Conservation (phyloP, 2,329 filamentous ascomycete genomes). For the Alternaria rosae region DNA sequence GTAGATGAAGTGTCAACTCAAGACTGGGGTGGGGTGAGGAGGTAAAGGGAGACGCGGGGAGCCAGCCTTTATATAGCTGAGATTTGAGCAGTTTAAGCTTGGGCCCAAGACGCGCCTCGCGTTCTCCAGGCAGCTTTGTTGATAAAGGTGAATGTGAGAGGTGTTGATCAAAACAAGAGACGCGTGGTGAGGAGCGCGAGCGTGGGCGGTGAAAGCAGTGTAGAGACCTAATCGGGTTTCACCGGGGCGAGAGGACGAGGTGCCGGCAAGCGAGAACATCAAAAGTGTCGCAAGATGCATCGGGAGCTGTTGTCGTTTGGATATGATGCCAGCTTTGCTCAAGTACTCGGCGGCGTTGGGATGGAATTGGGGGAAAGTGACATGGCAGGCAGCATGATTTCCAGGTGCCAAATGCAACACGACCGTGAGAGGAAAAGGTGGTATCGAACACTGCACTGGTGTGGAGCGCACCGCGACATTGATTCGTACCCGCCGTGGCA, state of each 20-base stretch:
- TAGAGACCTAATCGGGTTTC: not conserved
- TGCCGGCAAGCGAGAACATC: not conserved
- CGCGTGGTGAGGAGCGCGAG: slow-evolving; percentile 1
- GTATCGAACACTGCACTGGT: not conserved
- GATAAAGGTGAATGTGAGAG: not conserved
- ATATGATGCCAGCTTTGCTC: not conserved
- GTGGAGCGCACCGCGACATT: not conserved
- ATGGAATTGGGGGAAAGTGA: not conserved
- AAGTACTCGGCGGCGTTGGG: not conserved
- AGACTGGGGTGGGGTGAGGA: not conserved
- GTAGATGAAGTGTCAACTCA: not conserved
- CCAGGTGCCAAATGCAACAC: not conserved
- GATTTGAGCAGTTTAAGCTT: not conserved
- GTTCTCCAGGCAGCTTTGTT: not conserved
- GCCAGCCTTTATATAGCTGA: not conserved
- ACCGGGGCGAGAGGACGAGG: not conserved
- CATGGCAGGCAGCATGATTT: not conserved
- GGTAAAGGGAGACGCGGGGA: not conserved
- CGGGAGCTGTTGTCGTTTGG: not conserved
- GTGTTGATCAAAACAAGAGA: not conserved
- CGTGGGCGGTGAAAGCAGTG: not conserved
- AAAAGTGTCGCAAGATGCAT: not conserved
- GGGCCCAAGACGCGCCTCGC: not conserved
- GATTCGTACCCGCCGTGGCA: not conserved
- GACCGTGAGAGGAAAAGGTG: not conserved